A percentile compares a stretch with the other conserved stretches of the same genome.
phyloP scores from a whole-genome alignment of 139 green algal species.

The Eudorina sp. region DNA sequence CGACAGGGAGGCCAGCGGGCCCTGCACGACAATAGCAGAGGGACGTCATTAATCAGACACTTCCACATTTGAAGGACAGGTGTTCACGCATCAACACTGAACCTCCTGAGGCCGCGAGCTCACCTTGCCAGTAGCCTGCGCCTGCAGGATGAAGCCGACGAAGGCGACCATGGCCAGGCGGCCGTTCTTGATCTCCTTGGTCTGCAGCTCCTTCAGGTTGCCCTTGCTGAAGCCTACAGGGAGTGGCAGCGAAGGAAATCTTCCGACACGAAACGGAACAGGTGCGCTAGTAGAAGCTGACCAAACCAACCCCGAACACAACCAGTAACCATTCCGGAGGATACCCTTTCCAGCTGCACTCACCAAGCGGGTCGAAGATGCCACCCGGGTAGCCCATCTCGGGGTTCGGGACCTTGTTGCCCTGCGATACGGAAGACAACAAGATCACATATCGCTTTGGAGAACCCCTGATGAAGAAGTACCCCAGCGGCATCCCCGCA shows the following conservation, averaged over 20 bases:
- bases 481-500: not conserved
- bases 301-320: no score
- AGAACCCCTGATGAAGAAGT: not conserved
- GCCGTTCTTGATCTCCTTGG: slow-evolving; percentile 94
- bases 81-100: not conserved
- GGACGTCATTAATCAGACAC: not conserved
- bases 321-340: no score
- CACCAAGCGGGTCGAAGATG: slow-evolving; percentile 85
- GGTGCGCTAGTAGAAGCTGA: no score
- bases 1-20: slow-evolving; percentile 68
- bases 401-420: slow-evolving; percentile 80
- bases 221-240: slow-evolving; percentile 82
- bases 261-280: no score
- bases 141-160: slow-evolving; percentile 74
- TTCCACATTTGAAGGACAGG: no score
- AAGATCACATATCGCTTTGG: not conserved
- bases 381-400: slow-evolving; percentile 85
- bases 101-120: not conserved
- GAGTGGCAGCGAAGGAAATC: no score
- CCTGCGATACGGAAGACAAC: slow-evolving; percentile 16
- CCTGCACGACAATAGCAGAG: not conserved
- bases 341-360: no score
- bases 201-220: slow-evolving; percentile 77
- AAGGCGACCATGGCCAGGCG: slow-evolving; percentile 53
- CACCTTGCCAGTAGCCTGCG: slow-evolving; percentile 82